Evolutionary conservation across 164 flowering plant genomes (phyloP), one percentile per base, ranked within the genome.

Genomic region (Saururus chinensis): DNA sequence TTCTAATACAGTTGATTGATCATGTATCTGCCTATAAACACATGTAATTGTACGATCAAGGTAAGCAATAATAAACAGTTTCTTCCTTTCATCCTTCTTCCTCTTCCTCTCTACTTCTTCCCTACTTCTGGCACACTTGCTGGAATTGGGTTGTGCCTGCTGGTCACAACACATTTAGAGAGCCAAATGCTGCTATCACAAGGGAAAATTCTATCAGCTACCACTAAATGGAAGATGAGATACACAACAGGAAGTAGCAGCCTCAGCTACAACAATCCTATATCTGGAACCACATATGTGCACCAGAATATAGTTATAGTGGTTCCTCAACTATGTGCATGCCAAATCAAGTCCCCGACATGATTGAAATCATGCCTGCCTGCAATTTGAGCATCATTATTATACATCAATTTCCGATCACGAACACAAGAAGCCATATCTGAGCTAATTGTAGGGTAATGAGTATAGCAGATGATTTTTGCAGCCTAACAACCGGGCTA

Each of bases 381-480:
- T 57, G 95, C 84, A 76, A 93, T 78, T 45, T 66, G 64, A 57
- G 77, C 71, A 56, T 93, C 77, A 70, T 93, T 93, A 59, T 90
- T 93, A 64, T 88, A 90, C 89, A 84, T 79, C 0, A 82, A 84
- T 61, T 74, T 84, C 51, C 77, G 72, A 10, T 70, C 71, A 61
- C 77, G 80, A 69, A 88, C 99, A 60, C 97, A 86, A 64, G 97
- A 84, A 51, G 88, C 68, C 99, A 93, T 93, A 70, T 93, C 95
- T 45, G 79, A 73, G 68, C 99, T 93, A 74, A 90, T 93, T 5
- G 97, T 93, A 42, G 98, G 98, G 64, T 93, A 90, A 76, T 93
- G 97, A 0, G 96, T 90, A 67, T 93, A 90, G 79, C 91, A 85
- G 56, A 93, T 66, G 66, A 93, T n/a, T 92, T 72, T 78, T 86